phyloP scores from a whole-genome alignment of 371 early-diverging fungal species.

The Lichtheimia corymbifera region DNA sequence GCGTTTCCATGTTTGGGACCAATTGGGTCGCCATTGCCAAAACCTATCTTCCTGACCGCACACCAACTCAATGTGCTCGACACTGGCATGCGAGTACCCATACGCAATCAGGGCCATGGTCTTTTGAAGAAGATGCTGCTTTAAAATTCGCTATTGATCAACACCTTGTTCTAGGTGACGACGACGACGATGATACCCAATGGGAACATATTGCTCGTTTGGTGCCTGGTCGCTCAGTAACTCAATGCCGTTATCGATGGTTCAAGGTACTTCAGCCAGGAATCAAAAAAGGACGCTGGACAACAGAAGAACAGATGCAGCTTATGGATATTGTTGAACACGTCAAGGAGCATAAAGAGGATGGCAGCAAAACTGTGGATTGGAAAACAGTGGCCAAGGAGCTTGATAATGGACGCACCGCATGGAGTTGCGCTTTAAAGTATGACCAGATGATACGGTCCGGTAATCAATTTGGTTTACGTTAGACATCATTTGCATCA shows the following conservation, averaged over 20 bases:
- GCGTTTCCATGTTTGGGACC: slow-evolving; percentile 43
- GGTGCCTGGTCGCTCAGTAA: slow-evolving; percentile 24
- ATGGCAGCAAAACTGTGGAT: not conserved
- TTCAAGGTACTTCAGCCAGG: slow-evolving; percentile 1
- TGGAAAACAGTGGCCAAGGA: slow-evolving; percentile 31
- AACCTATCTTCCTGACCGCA: slow-evolving; percentile 39
- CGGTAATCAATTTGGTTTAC: slow-evolving; percentile 7
- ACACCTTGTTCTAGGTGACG: not conserved
- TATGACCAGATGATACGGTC: slow-evolving; percentile 17
- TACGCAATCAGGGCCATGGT: slow-evolving; percentile 18
- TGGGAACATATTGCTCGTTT: slow-evolving; percentile 32
- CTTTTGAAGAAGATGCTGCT: slow-evolving; percentile 29
- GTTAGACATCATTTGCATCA: not conserved
- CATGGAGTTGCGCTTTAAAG: slow-evolving; percentile 22
- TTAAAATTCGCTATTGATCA: slow-evolving; percentile 26
- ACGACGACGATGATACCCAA: not conserved
- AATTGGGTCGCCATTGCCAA: slow-evolving; percentile 40
- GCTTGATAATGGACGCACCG: slow-evolving; percentile 28
- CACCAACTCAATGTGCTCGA: slow-evolving; percentile 34
- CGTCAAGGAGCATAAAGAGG: not conserved
- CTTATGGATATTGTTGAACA: slow-evolving; percentile 36
- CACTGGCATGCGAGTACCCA: slow-evolving; percentile 15
- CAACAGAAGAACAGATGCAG: slow-evolving; percentile 31
- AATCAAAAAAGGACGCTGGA: slow-evolving; percentile 27
- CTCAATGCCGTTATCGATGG: slow-evolving; percentile 33